These are phyloP conservation scores for Serendipita sp. DNA, from an alignment of 768 basidiomycete species.

Conservation along the genomic window DNA sequence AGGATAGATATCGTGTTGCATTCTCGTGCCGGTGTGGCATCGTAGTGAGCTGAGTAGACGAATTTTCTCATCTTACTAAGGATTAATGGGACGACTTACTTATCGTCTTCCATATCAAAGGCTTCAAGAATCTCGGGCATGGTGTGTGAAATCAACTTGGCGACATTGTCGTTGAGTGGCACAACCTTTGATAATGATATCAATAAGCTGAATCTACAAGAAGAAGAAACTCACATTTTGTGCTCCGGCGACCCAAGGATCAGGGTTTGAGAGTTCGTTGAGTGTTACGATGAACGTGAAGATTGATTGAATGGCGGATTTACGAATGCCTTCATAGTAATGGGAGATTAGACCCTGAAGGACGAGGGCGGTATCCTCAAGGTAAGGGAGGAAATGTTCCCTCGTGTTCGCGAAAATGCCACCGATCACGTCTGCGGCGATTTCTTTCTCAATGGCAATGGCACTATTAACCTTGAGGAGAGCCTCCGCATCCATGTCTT, in stretches of 20 bases:
- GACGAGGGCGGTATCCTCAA: conserved; percentile 66
- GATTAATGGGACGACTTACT: conserved; percentile 39
- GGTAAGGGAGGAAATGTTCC: conserved; percentile 74
- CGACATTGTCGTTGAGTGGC: conserved; percentile 51
- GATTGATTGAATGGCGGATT: conserved; percentile 75
- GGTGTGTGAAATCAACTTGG: conserved; percentile 60
- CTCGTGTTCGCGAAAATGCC: conserved; percentile 73
- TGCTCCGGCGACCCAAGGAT: conserved; percentile 68
- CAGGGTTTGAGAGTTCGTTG: conserved; percentile 71
- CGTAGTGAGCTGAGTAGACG: conserved; percentile 66
- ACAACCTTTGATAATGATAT: conserved; percentile 19
- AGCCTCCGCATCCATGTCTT: conserved; percentile 58
- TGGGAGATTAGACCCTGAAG: conserved; percentile 68
- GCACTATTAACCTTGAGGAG: conserved; percentile 87
- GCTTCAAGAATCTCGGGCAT: conserved; percentile 65
- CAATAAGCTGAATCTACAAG: background rate
- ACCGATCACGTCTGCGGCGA: conserved; percentile 91
- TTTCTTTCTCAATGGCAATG: conserved; percentile 97
- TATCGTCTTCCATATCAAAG: conserved; percentile 92
- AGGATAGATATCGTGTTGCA: conserved; percentile 26
- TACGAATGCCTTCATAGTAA: conserved; percentile 96
- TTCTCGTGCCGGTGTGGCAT: conserved; percentile 43
- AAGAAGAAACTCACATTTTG: conserved; percentile 33
- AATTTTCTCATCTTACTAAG: conserved; percentile 32
- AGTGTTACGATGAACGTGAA: conserved; percentile 81